Conservation (phyloP, 2,329 filamentous ascomycete species). For the Stemphylium lycopersici region DNA sequence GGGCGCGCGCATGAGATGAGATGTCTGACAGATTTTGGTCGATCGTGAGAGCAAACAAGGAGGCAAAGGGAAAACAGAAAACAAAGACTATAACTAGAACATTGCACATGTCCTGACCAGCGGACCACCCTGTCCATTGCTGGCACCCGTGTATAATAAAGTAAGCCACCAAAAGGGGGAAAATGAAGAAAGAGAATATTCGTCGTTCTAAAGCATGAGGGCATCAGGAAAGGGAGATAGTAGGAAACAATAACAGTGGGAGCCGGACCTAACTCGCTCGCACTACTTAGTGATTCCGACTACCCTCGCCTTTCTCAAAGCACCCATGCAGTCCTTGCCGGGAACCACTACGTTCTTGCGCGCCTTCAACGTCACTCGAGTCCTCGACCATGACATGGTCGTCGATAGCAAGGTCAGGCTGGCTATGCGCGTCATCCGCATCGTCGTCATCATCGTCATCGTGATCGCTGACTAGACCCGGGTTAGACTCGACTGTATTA, state of each 20-base stretch:
- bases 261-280: conserved; percentile 37
- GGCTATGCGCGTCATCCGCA: conserved; percentile 45
- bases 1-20: conserved; percentile 34
- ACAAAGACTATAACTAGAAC: conserved; percentile 10
- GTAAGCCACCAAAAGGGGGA: conserved; percentile 2
- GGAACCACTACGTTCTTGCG: conserved; percentile 39
- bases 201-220: conserved; percentile 25
- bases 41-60: conserved; percentile 6
- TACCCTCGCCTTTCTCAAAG: conserved; percentile 45
- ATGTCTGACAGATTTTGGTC: conserved; percentile 31
- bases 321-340: conserved; percentile 41
- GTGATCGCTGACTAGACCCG: conserved; percentile 58
- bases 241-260: conserved; percentile 16
- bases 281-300: conserved; percentile 42
- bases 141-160: conserved; percentile 28
- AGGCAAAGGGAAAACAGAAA: not conserved
- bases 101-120: conserved; percentile 13
- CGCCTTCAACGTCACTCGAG: conserved; percentile 48
- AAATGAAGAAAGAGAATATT: conserved; percentile 11
- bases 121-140: conserved; percentile 25
- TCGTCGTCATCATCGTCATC: conserved; percentile 57
- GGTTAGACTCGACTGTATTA: conserved; percentile 56
- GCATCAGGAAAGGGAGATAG: conserved; percentile 13
- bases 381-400: conserved; percentile 49
- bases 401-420: conserved; percentile 43